Conservation (phyloP, 2,329 filamentous ascomycete species). For the Ascosphaera apis region DNA sequence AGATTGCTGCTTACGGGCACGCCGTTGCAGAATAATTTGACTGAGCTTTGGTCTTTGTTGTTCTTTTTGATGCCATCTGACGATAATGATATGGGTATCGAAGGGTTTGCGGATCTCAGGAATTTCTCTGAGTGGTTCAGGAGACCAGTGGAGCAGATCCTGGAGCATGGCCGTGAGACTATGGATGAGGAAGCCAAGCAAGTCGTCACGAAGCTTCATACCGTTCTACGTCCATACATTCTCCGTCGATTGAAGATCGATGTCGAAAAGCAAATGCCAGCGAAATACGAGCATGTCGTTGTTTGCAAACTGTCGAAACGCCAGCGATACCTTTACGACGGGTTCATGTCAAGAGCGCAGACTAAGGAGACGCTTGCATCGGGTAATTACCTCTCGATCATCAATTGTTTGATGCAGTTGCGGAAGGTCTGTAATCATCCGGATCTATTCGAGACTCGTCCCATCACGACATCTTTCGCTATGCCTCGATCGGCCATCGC, state of each 20-base stretch:
- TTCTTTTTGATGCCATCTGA: constrained; percentile 92
- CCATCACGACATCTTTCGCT: constrained; percentile 90
- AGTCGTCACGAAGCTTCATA: constrained; percentile 82
- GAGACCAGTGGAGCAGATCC: constrained; percentile 82
- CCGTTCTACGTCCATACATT: constrained; percentile 77
- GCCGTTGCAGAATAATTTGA: constrained; percentile 87
- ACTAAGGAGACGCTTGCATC: constrained; percentile 63
- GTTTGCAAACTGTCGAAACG: constrained; percentile 89
- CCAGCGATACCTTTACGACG: constrained; percentile 87
- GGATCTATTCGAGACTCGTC: constrained; percentile 78
- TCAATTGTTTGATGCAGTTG: constrained; percentile 99
- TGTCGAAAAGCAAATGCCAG: constrained; percentile 97
- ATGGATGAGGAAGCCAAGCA: constrained; percentile 85
- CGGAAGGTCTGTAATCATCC: constrained; percentile 98
- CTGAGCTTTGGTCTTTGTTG: constrained; percentile 86
- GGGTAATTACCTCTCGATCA: constrained; percentile 90
- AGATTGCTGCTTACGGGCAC: constrained; percentile 80
- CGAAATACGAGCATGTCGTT: constrained; percentile 91
- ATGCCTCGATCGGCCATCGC: constrained; percentile 60
- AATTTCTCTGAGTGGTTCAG: constrained; percentile 95
- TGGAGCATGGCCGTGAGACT: constrained; percentile 80
- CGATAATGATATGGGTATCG: constrained; percentile 47
- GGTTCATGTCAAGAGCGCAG: constrained; percentile 51
- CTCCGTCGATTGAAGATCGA: constrained; percentile 81
- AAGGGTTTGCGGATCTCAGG: constrained; percentile 79